Evolutionary conservation across 2,329 filamentous ascomycete genomes (phyloP).

Genomic region (Elsinoe batatas): DNA sequence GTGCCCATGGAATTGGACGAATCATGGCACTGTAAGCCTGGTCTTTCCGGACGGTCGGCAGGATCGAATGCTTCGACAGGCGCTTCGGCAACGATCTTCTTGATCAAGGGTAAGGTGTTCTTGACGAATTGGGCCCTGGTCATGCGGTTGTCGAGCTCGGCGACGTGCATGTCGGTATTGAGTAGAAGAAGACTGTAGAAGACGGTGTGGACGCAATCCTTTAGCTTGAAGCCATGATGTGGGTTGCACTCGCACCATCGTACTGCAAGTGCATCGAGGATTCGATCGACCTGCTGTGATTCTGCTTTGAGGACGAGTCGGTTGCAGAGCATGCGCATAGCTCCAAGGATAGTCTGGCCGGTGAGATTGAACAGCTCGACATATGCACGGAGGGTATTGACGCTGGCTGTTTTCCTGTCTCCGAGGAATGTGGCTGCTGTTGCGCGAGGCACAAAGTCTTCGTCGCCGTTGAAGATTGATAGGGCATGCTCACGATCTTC

Average conservation of each 20-base stretch:
- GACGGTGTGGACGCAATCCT: slow-evolving; percentile 92
- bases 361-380: slow-evolving; percentile 88
- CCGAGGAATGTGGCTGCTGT: slow-evolving; percentile 84
- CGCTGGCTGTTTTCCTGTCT: slow-evolving; percentile 48
- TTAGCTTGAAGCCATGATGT: slow-evolving; percentile 74
- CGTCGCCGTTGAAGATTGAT: slow-evolving; percentile 74
- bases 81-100: slow-evolving; percentile 64
- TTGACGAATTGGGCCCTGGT: slow-evolving; percentile 88
- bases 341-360: slow-evolving; percentile 66
- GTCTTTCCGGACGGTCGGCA: slow-evolving; percentile 21
- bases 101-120: slow-evolving; percentile 88
- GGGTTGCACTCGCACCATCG: slow-evolving; percentile 92
- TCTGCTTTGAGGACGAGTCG: slow-evolving; percentile 79
- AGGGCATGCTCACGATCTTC: slow-evolving; percentile 69
- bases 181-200: slow-evolving; percentile 92
- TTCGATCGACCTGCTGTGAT: slow-evolving; percentile 92
- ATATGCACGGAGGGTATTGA: slow-evolving; percentile 59
- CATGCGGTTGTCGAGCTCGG: slow-evolving; percentile 95
- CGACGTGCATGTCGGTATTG: slow-evolving; percentile 91
- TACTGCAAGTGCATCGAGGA: slow-evolving; percentile 77
- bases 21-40: slow-evolving; percentile 25
- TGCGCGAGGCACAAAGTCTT: slow-evolving; percentile 68
- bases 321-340: slow-evolving; percentile 70
- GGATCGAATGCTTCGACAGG: slow-evolving; percentile 54
- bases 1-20: slow-evolving; percentile 17